These are phyloP conservation scores for Casaregolazyma suthepensis DNA, from an alignment of 1,139 yeast species.

Conservation along the genomic window DNA sequence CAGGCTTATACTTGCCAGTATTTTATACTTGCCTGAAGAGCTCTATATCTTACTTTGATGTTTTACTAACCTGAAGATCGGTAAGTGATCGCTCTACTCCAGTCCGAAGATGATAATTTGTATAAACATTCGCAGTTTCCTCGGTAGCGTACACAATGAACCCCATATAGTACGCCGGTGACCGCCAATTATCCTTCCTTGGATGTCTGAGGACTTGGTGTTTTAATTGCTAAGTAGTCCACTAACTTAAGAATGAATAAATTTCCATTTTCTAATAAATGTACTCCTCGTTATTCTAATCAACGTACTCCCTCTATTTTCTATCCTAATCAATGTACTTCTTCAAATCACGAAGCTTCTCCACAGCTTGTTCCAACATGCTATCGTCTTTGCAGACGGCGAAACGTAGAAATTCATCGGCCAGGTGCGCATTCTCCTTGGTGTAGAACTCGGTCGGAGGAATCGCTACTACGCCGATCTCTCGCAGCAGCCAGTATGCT, in stretches of 20 bases:
- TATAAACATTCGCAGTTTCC: constrained; percentile 89
- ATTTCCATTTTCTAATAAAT: too few species aligned
- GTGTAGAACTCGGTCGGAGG: constrained; percentile 93
- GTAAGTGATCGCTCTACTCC: constrained; percentile 1
- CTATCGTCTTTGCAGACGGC: constrained; percentile 93
- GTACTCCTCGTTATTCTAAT: too few species aligned
- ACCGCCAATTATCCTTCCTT: constrained; percentile 65
- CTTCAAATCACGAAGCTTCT: constrained; percentile 62
- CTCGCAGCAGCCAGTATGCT: constrained; percentile 89
- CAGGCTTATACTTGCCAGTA: constrained; percentile 82
- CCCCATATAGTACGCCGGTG: constrained; percentile 80
- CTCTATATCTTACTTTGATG: constrained; percentile 7
- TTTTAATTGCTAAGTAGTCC: background rate
- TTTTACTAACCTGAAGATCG: constrained; percentile 5
- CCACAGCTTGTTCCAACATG: constrained; percentile 73
- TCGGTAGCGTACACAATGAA: constrained; percentile 77
- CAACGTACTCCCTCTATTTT: background rate
- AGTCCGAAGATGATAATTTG: constrained; percentile 59
- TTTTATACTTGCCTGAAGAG: constrained; percentile 31
- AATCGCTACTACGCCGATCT: constrained; percentile 89
- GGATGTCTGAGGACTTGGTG: constrained; percentile 51
- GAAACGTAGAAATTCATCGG: constrained; percentile 82
- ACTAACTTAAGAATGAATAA: too few species aligned
- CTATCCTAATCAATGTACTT: constrained; percentile 40
- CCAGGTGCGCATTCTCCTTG: constrained; percentile 61